Evolutionary conservation across 345 rosid genomes (phyloP).

Genomic region (Melastoma malabathricum): DNA sequence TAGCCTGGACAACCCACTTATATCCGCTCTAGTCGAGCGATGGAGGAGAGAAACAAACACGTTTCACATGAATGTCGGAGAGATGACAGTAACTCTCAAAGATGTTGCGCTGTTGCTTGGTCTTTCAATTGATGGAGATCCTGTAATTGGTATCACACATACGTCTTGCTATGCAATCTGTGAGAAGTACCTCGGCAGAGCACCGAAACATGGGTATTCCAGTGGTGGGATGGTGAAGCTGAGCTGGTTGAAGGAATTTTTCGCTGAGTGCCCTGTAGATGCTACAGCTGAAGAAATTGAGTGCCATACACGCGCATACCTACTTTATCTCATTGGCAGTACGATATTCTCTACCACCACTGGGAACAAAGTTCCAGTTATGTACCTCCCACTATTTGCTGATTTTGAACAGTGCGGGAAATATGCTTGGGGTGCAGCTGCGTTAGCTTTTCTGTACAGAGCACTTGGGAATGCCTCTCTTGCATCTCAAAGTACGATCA

Average conservation of each 20-base stretch:
- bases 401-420: constrained; percentile 72
- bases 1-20: constrained; percentile 84
- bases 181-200: constrained; percentile 49
- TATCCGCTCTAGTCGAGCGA: constrained; percentile 84
- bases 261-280: constrained; percentile 54
- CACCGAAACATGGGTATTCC: constrained; percentile 62
- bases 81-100: constrained; percentile 82
- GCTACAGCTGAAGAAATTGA: constrained; percentile 50
- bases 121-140: constrained; percentile 74
- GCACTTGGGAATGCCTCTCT: constrained; percentile 98
- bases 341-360: constrained; percentile 91
- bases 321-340: constrained; percentile 82
- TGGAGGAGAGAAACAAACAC: constrained; percentile 98
- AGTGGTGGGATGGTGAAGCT: constrained; percentile 99
- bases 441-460: constrained; percentile 80
- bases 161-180: constrained; percentile 65
- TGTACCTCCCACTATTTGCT: constrained; percentile 86
- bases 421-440: constrained; percentile 94
- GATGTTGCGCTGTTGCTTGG: constrained; percentile 75
- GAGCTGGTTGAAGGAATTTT: constrained; percentile 90
- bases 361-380: constrained; percentile 94
- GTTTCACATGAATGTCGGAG: constrained; percentile 75
- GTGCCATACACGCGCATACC: constrained; percentile 72
- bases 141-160: constrained; percentile 84
- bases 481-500: constrained; percentile 87